Evolutionary conservation across 2,329 filamentous ascomycete genomes (phyloP).

Genomic region (Alternaria conjuncta): DNA sequence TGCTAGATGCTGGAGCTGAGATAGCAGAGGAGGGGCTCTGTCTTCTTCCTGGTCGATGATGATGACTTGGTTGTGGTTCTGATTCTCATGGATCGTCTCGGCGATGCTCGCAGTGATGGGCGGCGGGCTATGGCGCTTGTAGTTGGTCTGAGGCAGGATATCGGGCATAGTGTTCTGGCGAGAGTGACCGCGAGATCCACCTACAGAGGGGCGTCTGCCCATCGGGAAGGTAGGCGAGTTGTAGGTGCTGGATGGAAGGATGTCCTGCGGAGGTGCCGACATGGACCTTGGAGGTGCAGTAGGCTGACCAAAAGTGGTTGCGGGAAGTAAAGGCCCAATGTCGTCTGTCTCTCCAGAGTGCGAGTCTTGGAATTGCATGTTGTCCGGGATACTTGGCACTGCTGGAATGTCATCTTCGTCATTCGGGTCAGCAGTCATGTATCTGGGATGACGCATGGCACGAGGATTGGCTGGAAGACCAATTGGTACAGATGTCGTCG

Average conservation of each 20-base stretch:
- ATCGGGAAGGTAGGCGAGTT: slow-evolving; percentile 34
- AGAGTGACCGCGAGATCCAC: slow-evolving; percentile 44
- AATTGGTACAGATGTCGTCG: slow-evolving; percentile 63
- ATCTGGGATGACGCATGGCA: slow-evolving; percentile 82
- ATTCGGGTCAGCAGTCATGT: slow-evolving; percentile 65
- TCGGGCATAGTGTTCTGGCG: slow-evolving; percentile 55
- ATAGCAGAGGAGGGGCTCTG: slow-evolving; percentile 59
- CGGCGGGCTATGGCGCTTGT: slow-evolving; percentile 48
- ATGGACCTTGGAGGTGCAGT: slow-evolving; percentile 50
- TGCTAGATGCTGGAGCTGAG: slow-evolving; percentile 67
- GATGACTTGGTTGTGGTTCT: slow-evolving; percentile 52
- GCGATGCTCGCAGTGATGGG: slow-evolving; percentile 61
- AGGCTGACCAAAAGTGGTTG: slow-evolving; percentile 55
- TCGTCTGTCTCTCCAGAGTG: slow-evolving; percentile 48
- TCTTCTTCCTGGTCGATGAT: slow-evolving; percentile 53
- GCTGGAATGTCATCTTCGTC: slow-evolving; percentile 59
- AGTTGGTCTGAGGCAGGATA: slow-evolving; percentile 37
- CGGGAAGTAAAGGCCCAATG: slow-evolving; percentile 55
- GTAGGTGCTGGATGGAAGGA: slow-evolving; percentile 27
- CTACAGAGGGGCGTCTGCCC: slow-evolving; percentile 48
- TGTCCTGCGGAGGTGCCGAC: slow-evolving; percentile 57
- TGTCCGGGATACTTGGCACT: slow-evolving; percentile 64
- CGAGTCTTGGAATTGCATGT: slow-evolving; percentile 37
- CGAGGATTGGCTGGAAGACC: slow-evolving; percentile 90
- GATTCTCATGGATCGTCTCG: slow-evolving; percentile 56